phyloP scores from a whole-genome alignment of 2,329 filamentous ascomycete genomes.

The Akanthomyces uredinophilus region DNA sequence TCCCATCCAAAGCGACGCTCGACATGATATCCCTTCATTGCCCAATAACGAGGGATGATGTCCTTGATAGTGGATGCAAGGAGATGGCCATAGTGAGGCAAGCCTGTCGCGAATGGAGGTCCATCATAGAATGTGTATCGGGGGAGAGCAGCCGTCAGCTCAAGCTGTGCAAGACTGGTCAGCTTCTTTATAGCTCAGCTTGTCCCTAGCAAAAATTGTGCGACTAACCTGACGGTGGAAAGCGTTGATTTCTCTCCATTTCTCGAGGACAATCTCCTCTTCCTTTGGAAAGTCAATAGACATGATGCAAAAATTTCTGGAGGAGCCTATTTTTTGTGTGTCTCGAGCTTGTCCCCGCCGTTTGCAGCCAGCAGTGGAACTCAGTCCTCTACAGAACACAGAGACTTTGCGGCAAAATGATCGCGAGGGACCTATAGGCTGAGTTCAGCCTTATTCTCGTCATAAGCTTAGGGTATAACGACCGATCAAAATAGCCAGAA shows the following conservation, averaged over 20 bases:
- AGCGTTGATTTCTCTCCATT: conserved; percentile 89
- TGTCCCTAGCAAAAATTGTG: neutral
- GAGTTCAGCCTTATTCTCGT: neutral
- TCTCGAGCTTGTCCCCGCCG: neutral
- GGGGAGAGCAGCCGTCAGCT: conserved; percentile 75
- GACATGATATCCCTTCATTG: conserved; percentile 92
- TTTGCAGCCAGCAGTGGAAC: neutral
- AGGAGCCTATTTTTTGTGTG: neutral
- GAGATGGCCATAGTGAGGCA: conserved; percentile 66
- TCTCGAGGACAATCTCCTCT: conserved; percentile 77
- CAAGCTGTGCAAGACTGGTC: conserved; percentile 40
- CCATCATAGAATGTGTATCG: conserved; percentile 96
- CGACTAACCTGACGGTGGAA: conserved; percentile 71
- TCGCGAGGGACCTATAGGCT: neutral
- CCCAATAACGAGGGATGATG: conserved; percentile 94
- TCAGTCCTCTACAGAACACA: neutral
- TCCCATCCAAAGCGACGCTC: conserved; percentile 95
- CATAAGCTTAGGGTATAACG: neutral
- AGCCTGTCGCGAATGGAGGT: conserved; percentile 69
- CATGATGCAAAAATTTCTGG: conserved; percentile 42
- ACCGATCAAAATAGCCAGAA: neutral
- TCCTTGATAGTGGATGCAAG: conserved; percentile 95
- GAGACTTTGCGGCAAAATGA: neutral
- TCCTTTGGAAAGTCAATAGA: conserved; percentile 90
- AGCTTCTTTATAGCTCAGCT: neutral